Evolutionary conservation across 192 early-diverging fungal genomes (phyloP).

Genomic region (Linnemannia exigua): DNA sequence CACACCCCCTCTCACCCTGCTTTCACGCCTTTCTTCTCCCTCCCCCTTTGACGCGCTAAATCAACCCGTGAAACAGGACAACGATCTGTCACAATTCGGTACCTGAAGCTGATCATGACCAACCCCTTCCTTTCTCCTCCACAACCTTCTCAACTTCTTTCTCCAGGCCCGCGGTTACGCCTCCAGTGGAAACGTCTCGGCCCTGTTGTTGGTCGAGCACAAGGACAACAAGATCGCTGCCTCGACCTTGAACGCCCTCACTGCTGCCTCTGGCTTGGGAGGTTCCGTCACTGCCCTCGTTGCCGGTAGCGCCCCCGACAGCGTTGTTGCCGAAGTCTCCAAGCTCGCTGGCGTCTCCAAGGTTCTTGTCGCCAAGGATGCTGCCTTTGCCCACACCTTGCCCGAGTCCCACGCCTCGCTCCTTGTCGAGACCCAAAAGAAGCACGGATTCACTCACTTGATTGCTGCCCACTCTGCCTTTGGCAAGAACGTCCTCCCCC

Average conservation of each 20-base stretch:
- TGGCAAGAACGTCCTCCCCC: slow-evolving; percentile 95
- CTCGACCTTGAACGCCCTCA: slow-evolving; percentile 88
- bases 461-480: slow-evolving; percentile 90
- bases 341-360: slow-evolving; percentile 80
- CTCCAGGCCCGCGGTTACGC: slow-evolving; percentile 63
- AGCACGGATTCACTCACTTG: slow-evolving; percentile 83
- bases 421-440: slow-evolving; percentile 79
- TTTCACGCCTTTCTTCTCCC: neutral
- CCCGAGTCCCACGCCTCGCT: slow-evolving; percentile 88
- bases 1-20: neutral
- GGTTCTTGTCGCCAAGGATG: slow-evolving; percentile 90
- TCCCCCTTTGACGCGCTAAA: slow-evolving; percentile 2
- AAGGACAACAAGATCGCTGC: slow-evolving; percentile 79
- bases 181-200: slow-evolving; percentile 69
- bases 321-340: slow-evolving; percentile 72
- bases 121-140: too few species aligned
- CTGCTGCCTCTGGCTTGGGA: slow-evolving; percentile 86
- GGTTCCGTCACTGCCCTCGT: slow-evolving; percentile 92
- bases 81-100: neutral
- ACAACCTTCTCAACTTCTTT: too few species aligned
- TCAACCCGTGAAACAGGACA: neutral
- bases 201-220: slow-evolving; percentile 93
- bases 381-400: slow-evolving; percentile 80
- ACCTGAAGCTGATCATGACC: slow-evolving; percentile 16
- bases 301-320: slow-evolving; percentile 80